Base-by-base conservation (phyloP, 2,329 filamentous ascomycete genomes). In the Sarocladium kiliense region DNA sequence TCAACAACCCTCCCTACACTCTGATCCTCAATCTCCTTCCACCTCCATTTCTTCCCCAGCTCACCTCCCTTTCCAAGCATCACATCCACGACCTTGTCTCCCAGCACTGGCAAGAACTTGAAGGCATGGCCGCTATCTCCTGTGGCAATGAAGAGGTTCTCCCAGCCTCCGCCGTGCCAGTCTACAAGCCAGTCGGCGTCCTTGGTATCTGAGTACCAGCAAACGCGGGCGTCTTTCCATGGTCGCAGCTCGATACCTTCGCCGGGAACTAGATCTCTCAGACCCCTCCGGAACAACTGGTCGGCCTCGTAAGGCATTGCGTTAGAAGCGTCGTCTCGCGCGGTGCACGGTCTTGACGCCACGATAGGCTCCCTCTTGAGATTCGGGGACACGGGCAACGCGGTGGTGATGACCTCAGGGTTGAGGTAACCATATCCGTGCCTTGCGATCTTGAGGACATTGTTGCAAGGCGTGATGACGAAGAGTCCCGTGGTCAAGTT, bases 201-300 rank as follows among this genome's bases (percentile, higher is more conserved):
- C 7, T 82, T 77, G 62, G 87, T 91, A 71, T 91, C 87, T 4
- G 83, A 84, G 66, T 91, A 91, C 87, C 87, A 91, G 72, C 87
- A 91, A 54, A 90, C 71, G 23, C 85, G 76, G 2, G 83, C 86
- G 54, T 75, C 73, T 56, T 71, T 71, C 72, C 88, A 89, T 1
- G 82, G 80, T 25, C 87, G 75, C 23, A 78, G 74, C 51, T 75
- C 76, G 18, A 89, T 74, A 10, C 75, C 74, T 6, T 71, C 71
- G 58, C 77, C 65, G 1, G 87, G 84, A 3, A 89, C 74, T 62
- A 88, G 78, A 57, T 83, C 76, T 12, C 70, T 73, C 25, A 92
- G 71, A 1, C 80, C 87, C 1, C 72, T 69, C 23, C 87, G 81
- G 60, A 89, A 80, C 23, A 81, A 82, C 21, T 71, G 64, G 57